Conservation (phyloP, 352 stramenopile species). For the Phytophthora macrochlamydospora region DNA sequence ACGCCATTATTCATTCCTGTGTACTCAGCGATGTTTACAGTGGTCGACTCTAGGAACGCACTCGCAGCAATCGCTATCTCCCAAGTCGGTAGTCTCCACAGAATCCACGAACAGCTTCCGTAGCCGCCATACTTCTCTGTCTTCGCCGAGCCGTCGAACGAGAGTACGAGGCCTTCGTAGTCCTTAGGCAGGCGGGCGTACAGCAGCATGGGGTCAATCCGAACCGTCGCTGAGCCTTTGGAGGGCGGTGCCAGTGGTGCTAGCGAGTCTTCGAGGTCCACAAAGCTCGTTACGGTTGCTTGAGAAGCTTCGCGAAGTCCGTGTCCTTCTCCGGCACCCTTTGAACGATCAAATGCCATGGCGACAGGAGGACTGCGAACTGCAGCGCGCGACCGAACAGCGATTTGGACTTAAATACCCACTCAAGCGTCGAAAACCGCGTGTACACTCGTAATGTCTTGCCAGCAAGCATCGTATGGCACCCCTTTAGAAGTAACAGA, state of each 20-base stretch:
- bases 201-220: not conserved
- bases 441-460: not conserved
- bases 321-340: not conserved
- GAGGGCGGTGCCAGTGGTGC: not conserved
- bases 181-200: not conserved
- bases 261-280: not conserved
- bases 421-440: not conserved
- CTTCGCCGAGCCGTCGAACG: slow-evolving; percentile 8
- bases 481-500: not conserved
- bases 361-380: not conserved
- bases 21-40: slow-evolving; percentile 4
- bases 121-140: slow-evolving; percentile 8
- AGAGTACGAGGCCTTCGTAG: slow-evolving; percentile 1
- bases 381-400: not conserved
- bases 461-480: not conserved
- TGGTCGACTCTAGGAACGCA: slow-evolving; percentile 2
- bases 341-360: not conserved
- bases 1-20: slow-evolving; percentile 7
- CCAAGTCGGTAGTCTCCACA: slow-evolving; percentile 8
- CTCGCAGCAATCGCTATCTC: slow-evolving; percentile 9
- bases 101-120: slow-evolving; percentile 9
- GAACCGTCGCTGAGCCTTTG: not conserved
- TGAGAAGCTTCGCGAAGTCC: not conserved
- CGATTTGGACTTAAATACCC: not conserved
- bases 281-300: not conserved